A percentile compares a stretch with the other conserved stretches of the same genome.
Conservation (phyloP, 768 basidiomycete genomes). For the Stropharia rugosoannulata region DNA sequence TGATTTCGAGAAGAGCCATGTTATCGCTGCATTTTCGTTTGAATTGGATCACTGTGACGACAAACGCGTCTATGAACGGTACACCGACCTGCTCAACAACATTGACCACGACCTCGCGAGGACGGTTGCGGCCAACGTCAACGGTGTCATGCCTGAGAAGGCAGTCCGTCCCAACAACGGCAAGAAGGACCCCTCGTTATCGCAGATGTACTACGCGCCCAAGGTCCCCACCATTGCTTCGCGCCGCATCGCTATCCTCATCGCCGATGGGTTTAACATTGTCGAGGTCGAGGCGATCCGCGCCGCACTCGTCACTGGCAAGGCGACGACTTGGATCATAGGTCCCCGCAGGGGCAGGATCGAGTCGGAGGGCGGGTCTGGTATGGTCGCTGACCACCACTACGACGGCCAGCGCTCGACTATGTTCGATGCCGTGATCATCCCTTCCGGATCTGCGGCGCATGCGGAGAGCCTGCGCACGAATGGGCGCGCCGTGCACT, state of each 20-base stretch:
- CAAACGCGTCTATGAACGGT: conserved; percentile 62
- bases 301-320: conserved; percentile 46
- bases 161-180: conserved; percentile 57
- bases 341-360: conserved; percentile 63
- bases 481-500: conserved; percentile 74
- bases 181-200: conserved; percentile 51
- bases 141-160: conserved; percentile 53
- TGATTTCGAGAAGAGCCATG: conserved; percentile 64
- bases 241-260: conserved; percentile 74
- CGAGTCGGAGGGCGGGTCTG: conserved; percentile 27
- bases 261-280: conserved; percentile 73
- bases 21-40: conserved; percentile 71
- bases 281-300: conserved; percentile 59
- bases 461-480: conserved; percentile 56
- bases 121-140: conserved; percentile 65
- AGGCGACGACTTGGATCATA: conserved; percentile 63
- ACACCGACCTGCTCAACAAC: conserved; percentile 66
- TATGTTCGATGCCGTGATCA: conserved; percentile 78
- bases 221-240: conserved; percentile 57
- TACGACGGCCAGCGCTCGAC: conserved; percentile 81
- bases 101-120: conserved; percentile 75
- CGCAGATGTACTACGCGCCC: conserved; percentile 56
- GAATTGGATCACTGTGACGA: conserved; percentile 87
- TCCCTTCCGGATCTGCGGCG: conserved; percentile 59
- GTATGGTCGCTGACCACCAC: conserved; percentile 62